phyloP scores from a whole-genome alignment of 495 filamentous ascomycete genomes.

The Chaetomium tenue region DNA sequence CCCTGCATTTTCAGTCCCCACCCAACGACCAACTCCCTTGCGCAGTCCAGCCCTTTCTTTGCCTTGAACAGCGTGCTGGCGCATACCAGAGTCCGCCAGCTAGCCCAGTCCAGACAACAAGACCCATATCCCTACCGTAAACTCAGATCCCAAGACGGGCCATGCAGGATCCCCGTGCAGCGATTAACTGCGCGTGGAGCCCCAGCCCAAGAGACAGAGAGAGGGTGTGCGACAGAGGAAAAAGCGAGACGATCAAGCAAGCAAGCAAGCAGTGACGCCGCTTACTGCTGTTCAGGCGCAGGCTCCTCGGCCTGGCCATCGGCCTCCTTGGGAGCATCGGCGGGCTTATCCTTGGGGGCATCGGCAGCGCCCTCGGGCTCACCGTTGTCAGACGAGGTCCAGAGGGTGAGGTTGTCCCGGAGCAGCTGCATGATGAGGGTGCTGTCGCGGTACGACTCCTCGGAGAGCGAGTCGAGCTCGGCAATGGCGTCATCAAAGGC shows the following conservation, averaged over 20 bases:
- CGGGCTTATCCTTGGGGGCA: constrained; percentile 62
- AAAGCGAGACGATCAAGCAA: constrained; percentile 10
- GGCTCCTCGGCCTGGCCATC: constrained; percentile 54
- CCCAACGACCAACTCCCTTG: constrained; percentile 40
- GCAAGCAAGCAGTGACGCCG: constrained; percentile 10
- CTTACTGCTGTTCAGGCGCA: constrained; percentile 44
- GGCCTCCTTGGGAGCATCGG: constrained; percentile 46
- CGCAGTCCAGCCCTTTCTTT: constrained; percentile 27
- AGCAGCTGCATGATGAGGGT: constrained; percentile 99
- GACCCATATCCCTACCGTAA: constrained; percentile 19
- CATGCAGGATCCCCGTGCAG: not conserved
- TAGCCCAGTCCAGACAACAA: constrained; percentile 14
- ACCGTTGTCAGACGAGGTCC: constrained; percentile 92
- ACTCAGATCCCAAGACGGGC: constrained; percentile 16
- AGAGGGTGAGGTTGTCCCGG: constrained; percentile 95
- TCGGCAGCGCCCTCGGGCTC: constrained; percentile 66
- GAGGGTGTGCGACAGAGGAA: constrained; percentile 21
- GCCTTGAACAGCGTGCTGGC: constrained; percentile 28
- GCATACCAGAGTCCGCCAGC: constrained; percentile 28
- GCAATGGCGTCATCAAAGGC: constrained; percentile 99
- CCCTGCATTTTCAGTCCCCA: constrained; percentile 40
- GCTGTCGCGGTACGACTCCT: constrained; percentile 99
- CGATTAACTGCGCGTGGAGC: constrained; percentile 1
- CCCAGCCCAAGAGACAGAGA: constrained; percentile 9
- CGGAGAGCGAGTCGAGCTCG: constrained; percentile 96